A percentile compares a stretch with the other conserved stretches of the same genome.
These are phyloP conservation scores for Pythium sukuiense DNA, from an alignment of 352 stramenopile species.

Conservation along the genomic window DNA sequence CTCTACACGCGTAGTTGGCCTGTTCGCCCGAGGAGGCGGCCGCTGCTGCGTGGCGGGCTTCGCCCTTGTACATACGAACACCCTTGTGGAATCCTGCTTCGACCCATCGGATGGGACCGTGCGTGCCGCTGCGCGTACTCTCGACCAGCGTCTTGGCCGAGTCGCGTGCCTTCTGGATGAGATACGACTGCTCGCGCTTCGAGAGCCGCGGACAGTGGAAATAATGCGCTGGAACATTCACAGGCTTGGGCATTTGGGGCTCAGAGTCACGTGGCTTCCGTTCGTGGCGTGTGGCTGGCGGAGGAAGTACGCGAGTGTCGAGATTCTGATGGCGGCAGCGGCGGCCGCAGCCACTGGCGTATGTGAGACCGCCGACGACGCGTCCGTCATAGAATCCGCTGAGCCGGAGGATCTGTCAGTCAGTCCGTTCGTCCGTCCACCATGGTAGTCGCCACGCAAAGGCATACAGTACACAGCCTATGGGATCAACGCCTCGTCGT, in stretches of 20 bases:
- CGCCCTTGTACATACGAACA: constrained; percentile 72
- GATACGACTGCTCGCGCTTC: constrained; percentile 46
- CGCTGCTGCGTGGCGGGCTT: constrained; percentile 41
- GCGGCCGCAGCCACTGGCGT: background rate
- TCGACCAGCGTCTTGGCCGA: constrained; percentile 65
- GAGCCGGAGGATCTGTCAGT: background rate
- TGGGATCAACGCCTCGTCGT: background rate
- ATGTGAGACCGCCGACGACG: background rate
- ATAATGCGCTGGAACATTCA: constrained; percentile 45
- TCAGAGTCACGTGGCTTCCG: background rate
- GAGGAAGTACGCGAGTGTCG: constrained; percentile 1
- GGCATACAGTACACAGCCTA: background rate
- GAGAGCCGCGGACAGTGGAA: constrained; percentile 61
- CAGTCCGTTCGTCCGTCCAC: background rate
- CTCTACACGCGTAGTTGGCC: constrained; percentile 59
- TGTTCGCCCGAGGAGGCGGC: constrained; percentile 31
- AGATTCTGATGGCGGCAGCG: background rate
- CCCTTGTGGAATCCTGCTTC: constrained; percentile 50
- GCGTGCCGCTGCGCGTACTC: constrained; percentile 44
- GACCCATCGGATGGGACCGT: constrained; percentile 60
- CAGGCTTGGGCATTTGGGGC: constrained; percentile 7
- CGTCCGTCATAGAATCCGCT: background rate
- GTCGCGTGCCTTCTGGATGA: constrained; percentile 61
- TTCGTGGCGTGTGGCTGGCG: background rate
- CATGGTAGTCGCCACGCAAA: background rate